A percentile compares a stretch with the other conserved stretches of the same genome.
Conservation (phyloP, 2,329 filamentous ascomycete genomes). For the Mycosphaerella sp. region DNA sequence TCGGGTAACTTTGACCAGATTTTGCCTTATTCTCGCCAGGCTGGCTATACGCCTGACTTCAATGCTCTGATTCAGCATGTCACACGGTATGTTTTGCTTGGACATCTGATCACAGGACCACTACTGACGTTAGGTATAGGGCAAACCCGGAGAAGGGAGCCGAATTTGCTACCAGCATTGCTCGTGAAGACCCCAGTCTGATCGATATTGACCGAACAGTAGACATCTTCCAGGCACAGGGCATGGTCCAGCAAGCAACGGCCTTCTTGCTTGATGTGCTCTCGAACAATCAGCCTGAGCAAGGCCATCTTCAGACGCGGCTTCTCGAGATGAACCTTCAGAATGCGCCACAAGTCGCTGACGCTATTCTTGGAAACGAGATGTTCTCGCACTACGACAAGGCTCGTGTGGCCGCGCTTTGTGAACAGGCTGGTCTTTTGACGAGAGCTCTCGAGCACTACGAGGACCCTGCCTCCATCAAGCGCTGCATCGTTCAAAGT, state of each 20-base stretch:
- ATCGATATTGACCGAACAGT: slow-evolving; percentile 92
- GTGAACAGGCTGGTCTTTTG: slow-evolving; percentile 79
- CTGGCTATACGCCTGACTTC: slow-evolving; percentile 91
- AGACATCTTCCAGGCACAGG: slow-evolving; percentile 96
- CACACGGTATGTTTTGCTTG: slow-evolving; percentile 41
- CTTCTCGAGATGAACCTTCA: slow-evolving; percentile 96
- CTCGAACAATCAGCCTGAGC: slow-evolving; percentile 90
- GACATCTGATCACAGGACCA: neutral
- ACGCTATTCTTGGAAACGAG: slow-evolving; percentile 94
- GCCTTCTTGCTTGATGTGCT: slow-evolving; percentile 96
- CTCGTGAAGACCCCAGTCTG: slow-evolving; percentile 79
- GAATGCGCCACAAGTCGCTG: slow-evolving; percentile 93
- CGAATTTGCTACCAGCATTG: slow-evolving; percentile 88
- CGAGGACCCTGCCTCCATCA: slow-evolving; percentile 81
- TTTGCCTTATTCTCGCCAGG: slow-evolving; percentile 77
- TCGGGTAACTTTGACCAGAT: slow-evolving; percentile 97
- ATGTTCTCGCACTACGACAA: slow-evolving; percentile 99
- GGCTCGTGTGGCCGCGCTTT: slow-evolving; percentile 77
- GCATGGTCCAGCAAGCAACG: slow-evolving; percentile 95
- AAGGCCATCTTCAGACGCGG: slow-evolving; percentile 87
- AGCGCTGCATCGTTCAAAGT: slow-evolving; percentile 79
- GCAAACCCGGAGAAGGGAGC: slow-evolving; percentile 72
- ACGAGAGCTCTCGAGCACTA: slow-evolving; percentile 79
- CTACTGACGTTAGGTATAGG: slow-evolving; percentile 11
- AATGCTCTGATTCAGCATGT: slow-evolving; percentile 88